A percentile compares a stretch with the other conserved stretches of the same genome.
phyloP scores from a whole-genome alignment of 2,329 filamentous ascomycete genomes.

The Salinomyces thailandicus region DNA sequence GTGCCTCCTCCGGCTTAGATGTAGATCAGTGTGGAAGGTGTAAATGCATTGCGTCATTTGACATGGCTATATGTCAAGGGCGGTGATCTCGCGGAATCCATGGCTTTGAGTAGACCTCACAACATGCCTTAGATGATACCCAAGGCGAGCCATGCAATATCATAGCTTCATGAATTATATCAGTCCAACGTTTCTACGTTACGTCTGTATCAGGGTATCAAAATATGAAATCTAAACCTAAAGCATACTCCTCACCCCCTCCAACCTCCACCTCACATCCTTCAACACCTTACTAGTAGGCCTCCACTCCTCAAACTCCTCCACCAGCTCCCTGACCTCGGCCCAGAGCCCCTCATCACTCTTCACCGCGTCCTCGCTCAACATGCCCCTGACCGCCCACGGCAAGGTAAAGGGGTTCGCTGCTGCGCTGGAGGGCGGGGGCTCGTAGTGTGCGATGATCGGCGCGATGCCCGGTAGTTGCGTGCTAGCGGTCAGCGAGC shows the following conservation, averaged over 20 bases:
- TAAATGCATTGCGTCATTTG: neutral
- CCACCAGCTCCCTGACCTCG: constrained; percentile 71
- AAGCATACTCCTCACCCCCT: constrained; percentile 80
- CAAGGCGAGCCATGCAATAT: no score
- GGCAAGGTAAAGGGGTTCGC: constrained; percentile 84
- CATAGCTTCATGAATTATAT: no score
- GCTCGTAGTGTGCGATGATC: constrained; percentile 31
- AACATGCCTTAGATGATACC: no score
- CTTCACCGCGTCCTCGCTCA: constrained; percentile 87
- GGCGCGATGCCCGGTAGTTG: constrained; percentile 23
- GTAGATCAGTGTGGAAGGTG: neutral
- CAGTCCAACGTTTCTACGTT: no score
- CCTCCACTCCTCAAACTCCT: constrained; percentile 88
- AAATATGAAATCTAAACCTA: no score
- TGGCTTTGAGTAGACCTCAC: no score
- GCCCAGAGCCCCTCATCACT: constrained; percentile 53
- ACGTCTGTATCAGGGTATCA: no score
- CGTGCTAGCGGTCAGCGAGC: constrained; percentile 15
- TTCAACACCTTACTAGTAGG: constrained; percentile 82
- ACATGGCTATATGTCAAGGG: no score
- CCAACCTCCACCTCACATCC: constrained; percentile 89
- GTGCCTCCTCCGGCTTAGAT: neutral
- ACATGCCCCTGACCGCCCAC: constrained; percentile 86
- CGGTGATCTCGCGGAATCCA: no score
- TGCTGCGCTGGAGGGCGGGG: constrained; percentile 13